A percentile compares a stretch with the other conserved stretches of the same genome.
Evolutionary conservation across 768 basidiomycete genomes (phyloP).

Genomic region (Podaxis sp.): DNA sequence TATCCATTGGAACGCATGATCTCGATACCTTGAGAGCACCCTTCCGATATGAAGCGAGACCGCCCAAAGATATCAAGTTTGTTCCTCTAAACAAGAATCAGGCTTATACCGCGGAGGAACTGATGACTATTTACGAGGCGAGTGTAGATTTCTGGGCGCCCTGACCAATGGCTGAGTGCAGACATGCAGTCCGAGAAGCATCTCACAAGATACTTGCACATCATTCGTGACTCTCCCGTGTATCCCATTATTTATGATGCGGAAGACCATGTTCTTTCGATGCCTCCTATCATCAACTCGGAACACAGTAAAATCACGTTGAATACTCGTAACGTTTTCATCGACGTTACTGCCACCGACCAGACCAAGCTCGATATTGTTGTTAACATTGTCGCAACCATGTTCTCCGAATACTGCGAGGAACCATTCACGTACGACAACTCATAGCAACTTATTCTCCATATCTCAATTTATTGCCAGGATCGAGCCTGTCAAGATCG

Average conservation of each 20-base stretch:
- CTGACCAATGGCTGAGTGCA: background rate
- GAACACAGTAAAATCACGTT: slow-evolving; percentile 96
- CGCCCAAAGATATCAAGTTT: slow-evolving; percentile 90
- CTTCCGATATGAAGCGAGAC: slow-evolving; percentile 80
- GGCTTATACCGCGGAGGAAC: slow-evolving; percentile 79
- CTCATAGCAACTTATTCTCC: background rate
- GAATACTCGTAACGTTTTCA: slow-evolving; percentile 90
- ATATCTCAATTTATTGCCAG: slow-evolving; percentile 32
- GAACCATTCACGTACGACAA: slow-evolving; percentile 82
- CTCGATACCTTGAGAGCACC: slow-evolving; percentile 84
- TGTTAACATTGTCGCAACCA: slow-evolving; percentile 89
- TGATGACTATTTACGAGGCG: slow-evolving; percentile 95
- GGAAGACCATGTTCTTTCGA: slow-evolving; percentile 82
- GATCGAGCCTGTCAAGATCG: slow-evolving; percentile 88
- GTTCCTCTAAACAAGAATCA: slow-evolving; percentile 77
- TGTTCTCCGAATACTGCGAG: slow-evolving; percentile 97
- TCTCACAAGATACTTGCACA: slow-evolving; percentile 80
- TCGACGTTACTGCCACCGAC: slow-evolving; percentile 96
- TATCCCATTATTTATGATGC: slow-evolving; percentile 98
- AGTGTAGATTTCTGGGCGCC: slow-evolving; percentile 13
- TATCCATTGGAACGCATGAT: slow-evolving; percentile 97
- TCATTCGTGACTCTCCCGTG: slow-evolving; percentile 92
- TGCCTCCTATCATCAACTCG: slow-evolving; percentile 98
- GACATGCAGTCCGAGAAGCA: slow-evolving; percentile 80
- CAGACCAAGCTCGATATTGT: slow-evolving; percentile 96